These are phyloP conservation scores for Scenedesmus sp. DNA, from an alignment of 163 green algal genomes.

Conservation along the genomic window DNA sequence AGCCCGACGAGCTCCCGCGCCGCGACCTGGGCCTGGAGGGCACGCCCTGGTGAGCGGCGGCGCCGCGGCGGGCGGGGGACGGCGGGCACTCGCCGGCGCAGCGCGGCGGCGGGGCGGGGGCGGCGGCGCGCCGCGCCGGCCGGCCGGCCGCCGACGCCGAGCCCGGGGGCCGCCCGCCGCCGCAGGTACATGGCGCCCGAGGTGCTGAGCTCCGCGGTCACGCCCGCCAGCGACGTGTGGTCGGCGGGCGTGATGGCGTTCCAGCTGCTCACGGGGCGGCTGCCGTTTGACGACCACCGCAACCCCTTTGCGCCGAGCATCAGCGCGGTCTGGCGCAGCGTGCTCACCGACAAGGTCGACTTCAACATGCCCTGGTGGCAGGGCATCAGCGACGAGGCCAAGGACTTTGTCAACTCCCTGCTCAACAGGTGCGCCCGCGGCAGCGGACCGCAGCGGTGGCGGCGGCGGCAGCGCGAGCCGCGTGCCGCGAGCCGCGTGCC, in stretches of 20 bases:
- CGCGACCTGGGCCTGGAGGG: slow-evolving; percentile 87
- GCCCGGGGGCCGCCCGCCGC: not conserved
- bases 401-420: slow-evolving; percentile 83
- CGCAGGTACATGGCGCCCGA: slow-evolving; percentile 79
- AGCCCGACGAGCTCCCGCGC: slow-evolving; percentile 70
- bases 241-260: slow-evolving; percentile 87
- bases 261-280: slow-evolving; percentile 83
- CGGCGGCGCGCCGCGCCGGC: not conserved
- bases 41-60: slow-evolving; percentile 72
- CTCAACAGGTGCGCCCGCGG: slow-evolving; percentile 68
- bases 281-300: slow-evolving; percentile 90
- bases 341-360: slow-evolving; percentile 52
- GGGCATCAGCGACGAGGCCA: slow-evolving; percentile 80
- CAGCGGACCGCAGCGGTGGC: not conserved
- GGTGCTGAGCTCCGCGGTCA: slow-evolving; percentile 78
- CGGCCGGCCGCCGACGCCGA: not conserved
- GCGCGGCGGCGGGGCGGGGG: not conserved
- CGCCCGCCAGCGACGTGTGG: slow-evolving; percentile 85
- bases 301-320: slow-evolving; percentile 58
- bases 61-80: not conserved
- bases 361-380: slow-evolving; percentile 71
- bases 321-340: slow-evolving; percentile 45
- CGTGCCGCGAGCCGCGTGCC: not conserved
- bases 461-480: not conserved
- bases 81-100: not conserved